Conservation (phyloP, 495 filamentous ascomycete genomes). For the Lepraria neglecta region DNA sequence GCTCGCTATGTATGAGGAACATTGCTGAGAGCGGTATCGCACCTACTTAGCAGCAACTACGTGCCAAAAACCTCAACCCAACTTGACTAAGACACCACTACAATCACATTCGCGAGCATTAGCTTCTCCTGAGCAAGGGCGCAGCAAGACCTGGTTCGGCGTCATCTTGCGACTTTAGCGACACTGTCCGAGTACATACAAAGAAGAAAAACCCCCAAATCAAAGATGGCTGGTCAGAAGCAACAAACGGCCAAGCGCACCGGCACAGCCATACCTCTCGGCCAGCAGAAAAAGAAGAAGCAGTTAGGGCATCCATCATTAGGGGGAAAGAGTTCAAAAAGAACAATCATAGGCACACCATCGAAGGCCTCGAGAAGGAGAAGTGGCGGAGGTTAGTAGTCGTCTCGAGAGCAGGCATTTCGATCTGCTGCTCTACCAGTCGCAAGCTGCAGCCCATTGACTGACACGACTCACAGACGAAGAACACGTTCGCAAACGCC, state of each 20-base stretch:
- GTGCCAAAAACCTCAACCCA: background rate
- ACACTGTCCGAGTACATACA: background rate
- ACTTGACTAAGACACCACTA: background rate
- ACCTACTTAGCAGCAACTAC: background rate
- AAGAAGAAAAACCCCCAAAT: background rate
- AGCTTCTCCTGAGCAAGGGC: background rate
- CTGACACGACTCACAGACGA: conserved; percentile 9
- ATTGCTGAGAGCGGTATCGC: background rate
- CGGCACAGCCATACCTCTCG: conserved; percentile 18
- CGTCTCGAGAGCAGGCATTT: background rate
- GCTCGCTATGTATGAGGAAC: background rate
- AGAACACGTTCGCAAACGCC: conserved; percentile 27
- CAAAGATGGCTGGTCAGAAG: conserved; percentile 20
- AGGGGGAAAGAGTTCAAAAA: conserved; percentile 1
- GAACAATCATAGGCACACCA: conserved; percentile 16
- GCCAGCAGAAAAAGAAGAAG: conserved; percentile 12
- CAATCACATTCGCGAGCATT: background rate
- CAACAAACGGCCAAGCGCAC: conserved; percentile 21
- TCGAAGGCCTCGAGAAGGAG: conserved; percentile 11
- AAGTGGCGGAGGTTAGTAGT: conserved; percentile 16
- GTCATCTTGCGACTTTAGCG: background rate
- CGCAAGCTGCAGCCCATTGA: background rate
- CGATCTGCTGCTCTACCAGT: background rate
- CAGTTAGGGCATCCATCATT: conserved; percentile 8
- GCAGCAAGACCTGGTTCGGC: background rate